Evolutionary conservation across 2,329 filamentous ascomycete species (phyloP).

Genomic region (Trichophyton rubrum): DNA sequence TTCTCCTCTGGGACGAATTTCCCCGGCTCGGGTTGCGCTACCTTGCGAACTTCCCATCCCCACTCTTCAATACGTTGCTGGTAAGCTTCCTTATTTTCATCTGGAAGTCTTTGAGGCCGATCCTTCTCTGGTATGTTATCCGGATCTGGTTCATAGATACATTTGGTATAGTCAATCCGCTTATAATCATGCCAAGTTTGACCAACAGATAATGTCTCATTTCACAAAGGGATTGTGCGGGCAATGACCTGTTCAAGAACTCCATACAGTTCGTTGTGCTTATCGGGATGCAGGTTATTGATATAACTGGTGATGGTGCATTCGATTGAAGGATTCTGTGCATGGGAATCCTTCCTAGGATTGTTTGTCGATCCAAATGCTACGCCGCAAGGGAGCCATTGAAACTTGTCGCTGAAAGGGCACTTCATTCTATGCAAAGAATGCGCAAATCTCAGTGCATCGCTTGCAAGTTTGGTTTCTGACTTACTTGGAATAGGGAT

Average conservation of each 20-base stretch:
- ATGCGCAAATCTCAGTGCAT: background rate
- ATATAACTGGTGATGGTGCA: conserved; percentile 28
- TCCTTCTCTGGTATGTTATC: conserved; percentile 15
- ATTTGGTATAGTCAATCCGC: conserved; percentile 8
- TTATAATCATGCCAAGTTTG: background rate
- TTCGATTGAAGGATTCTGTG: background rate
- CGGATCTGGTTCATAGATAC: conserved; percentile 12
- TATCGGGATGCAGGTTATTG: conserved; percentile 30
- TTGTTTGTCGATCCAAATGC: conserved; percentile 14
- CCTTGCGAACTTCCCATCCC: conserved; percentile 8
- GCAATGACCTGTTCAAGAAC: conserved; percentile 24
- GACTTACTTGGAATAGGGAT: conserved; percentile 9
- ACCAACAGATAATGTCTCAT: conserved; percentile 17
- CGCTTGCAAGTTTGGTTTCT: background rate
- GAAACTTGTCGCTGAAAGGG: conserved; percentile 22
- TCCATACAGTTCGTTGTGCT: conserved; percentile 21
- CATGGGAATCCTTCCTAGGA: conserved; percentile 7
- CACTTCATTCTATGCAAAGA: background rate
- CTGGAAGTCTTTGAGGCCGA: conserved; percentile 2
- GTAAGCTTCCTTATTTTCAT: conserved; percentile 11
- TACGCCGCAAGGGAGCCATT: conserved; percentile 35
- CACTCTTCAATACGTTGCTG: conserved; percentile 1
- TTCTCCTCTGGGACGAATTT: conserved; percentile 11
- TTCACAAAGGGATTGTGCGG: conserved; percentile 25
- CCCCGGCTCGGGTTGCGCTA: conserved; percentile 13